Evolutionary conservation across 2,329 filamentous ascomycete species (phyloP).

Genomic region (Aspergillus calidoustus): DNA sequence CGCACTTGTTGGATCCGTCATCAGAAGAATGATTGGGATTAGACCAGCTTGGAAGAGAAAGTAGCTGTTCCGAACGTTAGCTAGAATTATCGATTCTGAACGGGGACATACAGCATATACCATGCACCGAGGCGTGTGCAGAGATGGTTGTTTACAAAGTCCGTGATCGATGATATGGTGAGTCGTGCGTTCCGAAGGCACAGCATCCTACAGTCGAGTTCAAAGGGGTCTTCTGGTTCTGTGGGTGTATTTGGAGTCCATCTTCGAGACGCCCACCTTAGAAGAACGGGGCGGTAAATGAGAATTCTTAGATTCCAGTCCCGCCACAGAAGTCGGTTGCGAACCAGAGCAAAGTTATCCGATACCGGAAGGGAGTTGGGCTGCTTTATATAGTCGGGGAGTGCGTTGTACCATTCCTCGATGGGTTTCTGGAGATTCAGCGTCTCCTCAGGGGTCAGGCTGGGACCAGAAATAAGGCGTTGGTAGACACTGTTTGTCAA

Average conservation of each 20-base stretch:
- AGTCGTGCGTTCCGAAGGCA: constrained; percentile 48
- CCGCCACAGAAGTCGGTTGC: constrained; percentile 48
- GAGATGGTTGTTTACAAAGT: constrained; percentile 46
- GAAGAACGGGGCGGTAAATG: constrained; percentile 49
- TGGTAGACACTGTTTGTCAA: constrained; percentile 52
- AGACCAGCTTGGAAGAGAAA: constrained; percentile 53
- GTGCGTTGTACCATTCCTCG: constrained; percentile 47
- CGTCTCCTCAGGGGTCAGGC: constrained; percentile 47
- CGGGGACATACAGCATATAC: constrained; percentile 47
- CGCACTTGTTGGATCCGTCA: constrained; percentile 45
- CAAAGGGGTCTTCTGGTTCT: constrained; percentile 40
- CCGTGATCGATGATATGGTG: constrained; percentile 47
- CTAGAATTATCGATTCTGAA: background rate
- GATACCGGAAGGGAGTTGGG: constrained; percentile 38
- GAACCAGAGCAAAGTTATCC: constrained; percentile 44
- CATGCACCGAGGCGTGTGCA: constrained; percentile 48
- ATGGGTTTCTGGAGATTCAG: constrained; percentile 47
- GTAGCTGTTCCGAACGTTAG: constrained; percentile 34
- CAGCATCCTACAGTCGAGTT: constrained; percentile 43
- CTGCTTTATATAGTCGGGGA: constrained; percentile 48
- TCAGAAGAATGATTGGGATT: constrained; percentile 49
- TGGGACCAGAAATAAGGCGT: constrained; percentile 49
- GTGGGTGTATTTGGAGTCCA: constrained; percentile 37
- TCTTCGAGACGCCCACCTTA: constrained; percentile 45
- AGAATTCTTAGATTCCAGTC: constrained; percentile 51